phyloP scores from a whole-genome alignment of 257 asterid species.

The Nicotiana paniculata region DNA sequence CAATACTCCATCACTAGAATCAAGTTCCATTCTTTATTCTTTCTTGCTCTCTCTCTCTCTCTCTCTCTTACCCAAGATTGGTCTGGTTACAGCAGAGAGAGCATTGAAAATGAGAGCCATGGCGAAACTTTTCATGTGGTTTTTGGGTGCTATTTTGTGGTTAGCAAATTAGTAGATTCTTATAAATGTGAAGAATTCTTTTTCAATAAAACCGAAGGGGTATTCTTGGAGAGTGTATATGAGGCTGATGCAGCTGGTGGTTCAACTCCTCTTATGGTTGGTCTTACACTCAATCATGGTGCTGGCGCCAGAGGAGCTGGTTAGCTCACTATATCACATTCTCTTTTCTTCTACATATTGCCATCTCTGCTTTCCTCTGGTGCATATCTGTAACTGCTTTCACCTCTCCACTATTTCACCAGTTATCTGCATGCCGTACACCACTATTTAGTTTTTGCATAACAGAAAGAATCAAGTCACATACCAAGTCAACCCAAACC shows the following conservation, averaged over 20 bases:
- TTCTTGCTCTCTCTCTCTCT: background rate
- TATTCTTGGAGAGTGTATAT: slow-evolving; percentile 43
- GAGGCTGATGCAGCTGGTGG: slow-evolving; percentile 45
- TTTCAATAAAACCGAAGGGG: slow-evolving; percentile 35
- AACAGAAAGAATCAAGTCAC: too few relatives aligned
- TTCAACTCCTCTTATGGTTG: slow-evolving; percentile 60
- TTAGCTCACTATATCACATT: slow-evolving; percentile 20
- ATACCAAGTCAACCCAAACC: too few relatives aligned
- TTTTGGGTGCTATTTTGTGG: slow-evolving; percentile 26
- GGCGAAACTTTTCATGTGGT: slow-evolving; percentile 32
- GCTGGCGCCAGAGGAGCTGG: slow-evolving; percentile 88
- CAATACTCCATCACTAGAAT: background rate
- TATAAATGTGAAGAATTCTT: slow-evolving; percentile 46
- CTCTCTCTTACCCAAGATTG: slow-evolving; percentile 11
- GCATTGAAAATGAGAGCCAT: slow-evolving; percentile 16
- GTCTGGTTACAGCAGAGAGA: slow-evolving; percentile 11
- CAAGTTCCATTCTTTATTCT: background rate
- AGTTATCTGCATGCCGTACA: too few relatives aligned
- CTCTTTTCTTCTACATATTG: background rate
- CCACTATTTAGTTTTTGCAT: too few relatives aligned
- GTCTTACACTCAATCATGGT: slow-evolving; percentile 70
- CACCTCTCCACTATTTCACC: too few relatives aligned
- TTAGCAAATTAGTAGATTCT: slow-evolving; percentile 37
- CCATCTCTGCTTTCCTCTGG: too few relatives aligned
- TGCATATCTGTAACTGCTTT: too few relatives aligned